Conservation (phyloP, 352 stramenopile genomes). For the Phytophthora rubi region DNA sequence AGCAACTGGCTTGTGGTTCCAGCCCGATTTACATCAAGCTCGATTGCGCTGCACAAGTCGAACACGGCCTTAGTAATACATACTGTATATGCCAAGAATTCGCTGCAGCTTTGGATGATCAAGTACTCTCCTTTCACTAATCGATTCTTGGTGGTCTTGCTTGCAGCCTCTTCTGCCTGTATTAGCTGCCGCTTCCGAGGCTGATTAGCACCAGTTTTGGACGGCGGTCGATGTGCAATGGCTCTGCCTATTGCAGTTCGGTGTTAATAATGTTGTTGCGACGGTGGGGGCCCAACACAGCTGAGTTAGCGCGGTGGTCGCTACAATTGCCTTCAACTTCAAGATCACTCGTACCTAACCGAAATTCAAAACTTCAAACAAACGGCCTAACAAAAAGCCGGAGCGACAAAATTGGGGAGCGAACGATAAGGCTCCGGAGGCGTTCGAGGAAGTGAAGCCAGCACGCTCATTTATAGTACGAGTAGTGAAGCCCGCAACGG, state of each 20-base stretch:
- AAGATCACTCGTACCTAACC: conserved; percentile 7
- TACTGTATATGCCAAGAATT: too few relatives aligned
- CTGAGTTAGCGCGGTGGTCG: background rate
- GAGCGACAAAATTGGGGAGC: background rate
- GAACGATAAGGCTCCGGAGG: background rate
- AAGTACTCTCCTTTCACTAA: background rate
- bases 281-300: background rate
- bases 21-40: too few relatives aligned
- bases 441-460: background rate
- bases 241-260: too few relatives aligned
- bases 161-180: background rate
- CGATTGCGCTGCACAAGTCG: too few relatives aligned
- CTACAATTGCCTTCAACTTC: conserved; percentile 12
- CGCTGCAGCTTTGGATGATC: too few relatives aligned
- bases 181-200: background rate
- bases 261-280: too few relatives aligned
- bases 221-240: too few relatives aligned
- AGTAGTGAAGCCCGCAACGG: background rate
- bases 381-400: background rate
- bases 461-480: background rate
- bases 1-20: too few relatives aligned
- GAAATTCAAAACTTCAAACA: background rate
- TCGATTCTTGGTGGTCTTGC: background rate
- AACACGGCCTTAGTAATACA: too few relatives aligned
- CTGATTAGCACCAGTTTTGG: background rate